Conservation (phyloP, 306 rosid species). For the Dalbergia oliveri region DNA sequence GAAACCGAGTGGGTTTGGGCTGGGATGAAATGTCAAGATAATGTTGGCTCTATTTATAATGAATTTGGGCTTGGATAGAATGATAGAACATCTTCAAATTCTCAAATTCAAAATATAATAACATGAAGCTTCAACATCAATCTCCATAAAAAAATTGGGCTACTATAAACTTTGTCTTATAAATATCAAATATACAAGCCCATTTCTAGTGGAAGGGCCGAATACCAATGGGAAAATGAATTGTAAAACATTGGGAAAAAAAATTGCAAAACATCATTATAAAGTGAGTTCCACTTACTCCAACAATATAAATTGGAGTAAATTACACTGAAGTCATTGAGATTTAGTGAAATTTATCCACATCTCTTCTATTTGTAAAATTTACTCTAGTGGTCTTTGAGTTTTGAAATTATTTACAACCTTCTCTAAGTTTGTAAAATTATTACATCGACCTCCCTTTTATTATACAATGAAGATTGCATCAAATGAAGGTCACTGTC, state of each 20-base stretch:
- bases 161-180: neutral
- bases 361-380: too few relatives aligned
- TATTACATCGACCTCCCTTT: too few relatives aligned
- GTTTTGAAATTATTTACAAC: too few relatives aligned
- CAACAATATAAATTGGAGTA: neutral
- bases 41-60: too few relatives aligned
- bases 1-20: neutral
- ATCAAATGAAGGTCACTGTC: too few relatives aligned
- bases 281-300: neutral
- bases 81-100: neutral
- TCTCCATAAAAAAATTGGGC: neutral
- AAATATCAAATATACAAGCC: neutral
- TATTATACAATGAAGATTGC: too few relatives aligned
- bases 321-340: too few relatives aligned
- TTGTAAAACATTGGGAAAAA: too few relatives aligned
- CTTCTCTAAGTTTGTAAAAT: too few relatives aligned
- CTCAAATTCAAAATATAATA: neutral
- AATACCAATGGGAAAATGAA: neutral
- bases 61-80: neutral
- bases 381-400: too few relatives aligned
- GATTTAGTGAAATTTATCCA: too few relatives aligned
- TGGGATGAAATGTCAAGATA: neutral
- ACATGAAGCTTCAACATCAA: slow-evolving; percentile 2
- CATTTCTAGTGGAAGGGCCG: neutral
- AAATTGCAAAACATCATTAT: neutral